These are phyloP conservation scores for Xylariaceae sp. DNA, from an alignment of 2,329 filamentous ascomycete species.

Conservation along the genomic window DNA sequence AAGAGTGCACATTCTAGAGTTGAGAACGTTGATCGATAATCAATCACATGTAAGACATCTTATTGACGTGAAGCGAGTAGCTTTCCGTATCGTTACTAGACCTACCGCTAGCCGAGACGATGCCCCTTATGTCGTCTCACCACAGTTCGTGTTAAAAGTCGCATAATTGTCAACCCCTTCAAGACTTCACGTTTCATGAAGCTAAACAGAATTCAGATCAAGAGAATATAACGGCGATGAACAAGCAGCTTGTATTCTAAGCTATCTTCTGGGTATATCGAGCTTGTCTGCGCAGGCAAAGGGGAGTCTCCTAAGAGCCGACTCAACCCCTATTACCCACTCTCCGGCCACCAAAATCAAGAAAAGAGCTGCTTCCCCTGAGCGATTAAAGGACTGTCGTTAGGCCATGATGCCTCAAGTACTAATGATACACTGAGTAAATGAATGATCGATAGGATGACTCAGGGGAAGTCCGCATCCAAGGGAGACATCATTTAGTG, in stretches of 20 bases:
- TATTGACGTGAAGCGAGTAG: too few species aligned
- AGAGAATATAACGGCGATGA: neutral
- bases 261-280: slow-evolving; percentile 32
- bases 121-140: too few species aligned
- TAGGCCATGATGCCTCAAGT: too few species aligned
- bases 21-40: too few species aligned
- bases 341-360: slow-evolving; percentile 15
- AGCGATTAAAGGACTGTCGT: neutral
- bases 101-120: too few species aligned
- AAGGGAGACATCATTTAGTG: slow-evolving; percentile 27
- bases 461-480: slow-evolving; percentile 1
- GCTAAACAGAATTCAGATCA: neutral
- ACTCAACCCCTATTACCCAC: slow-evolving; percentile 9
- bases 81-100: too few species aligned
- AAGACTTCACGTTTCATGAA: neutral
- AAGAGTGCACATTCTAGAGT: too few species aligned
- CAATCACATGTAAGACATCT: too few species aligned
- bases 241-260: slow-evolving; percentile 28
- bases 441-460: neutral
- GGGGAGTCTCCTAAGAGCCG: slow-evolving; percentile 11
- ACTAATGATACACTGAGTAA: too few species aligned
- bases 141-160: too few species aligned
- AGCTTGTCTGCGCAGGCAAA: slow-evolving; percentile 13
- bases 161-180: too few species aligned
- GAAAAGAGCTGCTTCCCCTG: slow-evolving; percentile 17